Evolutionary conservation across 1,139 yeast species (phyloP).

Genomic region (Hansenula lynferdii): DNA sequence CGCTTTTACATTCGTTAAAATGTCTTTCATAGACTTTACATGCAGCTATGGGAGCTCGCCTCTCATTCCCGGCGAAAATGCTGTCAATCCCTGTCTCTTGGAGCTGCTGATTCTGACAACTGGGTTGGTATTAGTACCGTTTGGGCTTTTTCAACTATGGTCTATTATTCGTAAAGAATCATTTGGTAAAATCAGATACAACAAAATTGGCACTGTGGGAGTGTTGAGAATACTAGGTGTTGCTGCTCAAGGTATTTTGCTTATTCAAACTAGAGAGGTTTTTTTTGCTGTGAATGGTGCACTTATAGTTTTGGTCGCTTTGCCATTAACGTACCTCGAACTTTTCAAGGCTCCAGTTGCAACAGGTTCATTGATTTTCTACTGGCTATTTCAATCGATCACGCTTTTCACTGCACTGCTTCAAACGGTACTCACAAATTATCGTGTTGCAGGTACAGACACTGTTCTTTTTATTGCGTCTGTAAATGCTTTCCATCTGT

Average conservation of each 20-base stretch:
- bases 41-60: conserved; percentile 8
- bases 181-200: conserved; percentile 25
- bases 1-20: too few relatives aligned
- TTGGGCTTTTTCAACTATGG: conserved; percentile 30
- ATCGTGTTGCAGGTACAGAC: conserved; percentile 20
- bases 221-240: conserved; percentile 28
- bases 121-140: conserved; percentile 21
- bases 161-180: conserved; percentile 12
- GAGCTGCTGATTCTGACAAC: conserved; percentile 24
- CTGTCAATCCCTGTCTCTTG: conserved; percentile 54
- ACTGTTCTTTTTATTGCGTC: conserved; percentile 17
- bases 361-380: conserved; percentile 27
- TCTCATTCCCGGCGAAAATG: conserved; percentile 34
- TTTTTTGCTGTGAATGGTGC: conserved; percentile 20
- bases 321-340: conserved; percentile 27
- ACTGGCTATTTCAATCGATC: conserved; percentile 18
- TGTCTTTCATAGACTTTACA: neutral
- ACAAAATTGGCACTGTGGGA: conserved; percentile 30
- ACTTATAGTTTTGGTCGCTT: conserved; percentile 22
- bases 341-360: conserved; percentile 28
- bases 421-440: conserved; percentile 23
- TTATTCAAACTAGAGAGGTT: conserved; percentile 10
- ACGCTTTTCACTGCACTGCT: conserved; percentile 21
- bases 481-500: conserved; percentile 31
- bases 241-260: conserved; percentile 25